Percentiles rank a stretch among this genome's conserved stretches.
Conservation (phyloP, 306 rosid genomes). For the Castanea sativa region DNA sequence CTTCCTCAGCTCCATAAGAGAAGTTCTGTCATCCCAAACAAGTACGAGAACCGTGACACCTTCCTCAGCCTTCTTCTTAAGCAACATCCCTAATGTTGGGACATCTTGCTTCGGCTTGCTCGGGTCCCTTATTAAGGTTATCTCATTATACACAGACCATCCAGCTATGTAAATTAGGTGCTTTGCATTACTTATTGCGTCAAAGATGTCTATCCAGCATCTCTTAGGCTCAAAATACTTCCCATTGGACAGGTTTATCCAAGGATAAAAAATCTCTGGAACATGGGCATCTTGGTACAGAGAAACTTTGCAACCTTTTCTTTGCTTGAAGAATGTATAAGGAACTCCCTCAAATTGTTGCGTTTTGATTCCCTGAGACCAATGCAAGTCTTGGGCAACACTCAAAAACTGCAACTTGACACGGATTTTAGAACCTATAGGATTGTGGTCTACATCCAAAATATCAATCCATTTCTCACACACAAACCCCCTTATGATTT, state of each 20-base stretch:
- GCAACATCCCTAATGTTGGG: constrained; percentile 61
- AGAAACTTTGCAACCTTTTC: constrained; percentile 60
- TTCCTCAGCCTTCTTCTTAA: constrained; percentile 67
- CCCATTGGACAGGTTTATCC: constrained; percentile 12
- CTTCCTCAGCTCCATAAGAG: constrained; percentile 45
- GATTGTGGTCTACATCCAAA: constrained; percentile 53
- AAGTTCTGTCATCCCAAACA: constrained; percentile 87
- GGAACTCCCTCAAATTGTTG: constrained; percentile 59
- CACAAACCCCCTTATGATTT: constrained; percentile 26
- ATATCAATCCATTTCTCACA: constrained; percentile 46
- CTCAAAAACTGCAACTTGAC: constrained; percentile 40
- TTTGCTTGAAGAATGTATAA: constrained; percentile 58
- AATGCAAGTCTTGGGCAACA: constrained; percentile 26
- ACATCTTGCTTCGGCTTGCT: constrained; percentile 1
- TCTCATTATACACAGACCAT: constrained; percentile 65
- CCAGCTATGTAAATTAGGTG: constrained; percentile 73
- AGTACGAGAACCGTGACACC: constrained; percentile 76
- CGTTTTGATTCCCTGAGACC: constrained; percentile 51
- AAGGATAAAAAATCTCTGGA: constrained; percentile 8
- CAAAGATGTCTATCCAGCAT: constrained; percentile 82
- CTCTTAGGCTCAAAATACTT: constrained; percentile 24
- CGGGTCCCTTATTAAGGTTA: constrained; percentile 51
- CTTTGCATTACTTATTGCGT: constrained; percentile 53
- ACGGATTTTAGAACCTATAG: constrained; percentile 43
- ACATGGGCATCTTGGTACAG: constrained; percentile 86